Base-by-base conservation (phyloP, 257 asterid genomes). In the Solanum piurae region DNA sequence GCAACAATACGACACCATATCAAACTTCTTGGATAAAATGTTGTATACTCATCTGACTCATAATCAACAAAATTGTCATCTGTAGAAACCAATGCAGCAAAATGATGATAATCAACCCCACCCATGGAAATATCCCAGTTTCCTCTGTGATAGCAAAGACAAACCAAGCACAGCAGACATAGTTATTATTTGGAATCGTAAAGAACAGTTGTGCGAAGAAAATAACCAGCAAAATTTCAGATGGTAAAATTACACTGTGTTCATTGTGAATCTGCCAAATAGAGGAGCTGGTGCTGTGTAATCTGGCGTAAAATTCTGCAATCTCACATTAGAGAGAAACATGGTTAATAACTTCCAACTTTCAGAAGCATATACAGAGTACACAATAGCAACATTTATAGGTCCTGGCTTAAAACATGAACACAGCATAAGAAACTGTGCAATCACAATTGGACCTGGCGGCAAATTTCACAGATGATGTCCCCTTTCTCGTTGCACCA, bases 401-500 rank as follows among this genome's bases (percentile, higher is more conserved):
- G 40, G 66, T n/a, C 1, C 60, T 42, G 37, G 46, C 18, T 34
- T 80, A 27, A 84, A 71, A 62, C 4, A 42, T 49, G 64, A 23
- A 71, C 25, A 68, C 31, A 31, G 23, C 31, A 27, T 3, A 20
- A 83, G 21, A 38, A 44, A 21, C 76, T 75, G 29, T 14, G 82
- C 49, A 72, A 84, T 66, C 84, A 12, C 18, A 85, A 80, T 20
- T 82, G 11, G 18, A 82, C 86, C 98, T 95, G 97, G 88, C 76
- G 92, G 90, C 99, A 96, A 88, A 96, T 96, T 91, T 96, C 99
- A 73, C 99, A 96, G 80, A 86, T 88, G 18, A 95, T 95, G 90
- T 96, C 94, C n/a, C 99, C 98, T 88, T 96, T 96, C 92, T 93
- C 99, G 69, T 92, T 92, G 93, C 99, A 95, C 99, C 99, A 96